phyloP scores from a whole-genome alignment of 305 asterid genomes.

The Coffea humblotiana region DNA sequence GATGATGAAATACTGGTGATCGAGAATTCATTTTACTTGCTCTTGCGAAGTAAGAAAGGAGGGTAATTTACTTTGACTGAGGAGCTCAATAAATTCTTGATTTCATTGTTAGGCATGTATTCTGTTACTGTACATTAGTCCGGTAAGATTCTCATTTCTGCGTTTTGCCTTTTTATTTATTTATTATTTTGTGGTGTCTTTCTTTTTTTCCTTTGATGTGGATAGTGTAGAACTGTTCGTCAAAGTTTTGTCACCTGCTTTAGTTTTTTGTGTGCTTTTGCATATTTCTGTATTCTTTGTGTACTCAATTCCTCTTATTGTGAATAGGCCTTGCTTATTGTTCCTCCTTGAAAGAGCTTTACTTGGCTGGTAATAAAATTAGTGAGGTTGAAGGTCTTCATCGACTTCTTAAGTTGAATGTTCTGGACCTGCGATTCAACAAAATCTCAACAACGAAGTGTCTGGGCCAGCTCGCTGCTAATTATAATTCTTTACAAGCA shows the following conservation, averaged over 20 bases:
- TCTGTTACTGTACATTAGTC: not conserved
- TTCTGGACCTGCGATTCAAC: slow-evolving; percentile 88
- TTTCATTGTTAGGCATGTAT: not conserved
- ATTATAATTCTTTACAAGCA: slow-evolving; percentile 80
- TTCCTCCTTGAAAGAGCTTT: slow-evolving; percentile 82
- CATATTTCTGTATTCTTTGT: not conserved
- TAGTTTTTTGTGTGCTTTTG: not conserved
- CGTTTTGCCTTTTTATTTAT: too few species aligned
- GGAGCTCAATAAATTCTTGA: not conserved
- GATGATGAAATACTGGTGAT: not conserved
- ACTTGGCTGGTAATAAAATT: slow-evolving; percentile 94
- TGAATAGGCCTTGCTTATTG: slow-evolving; percentile 80
- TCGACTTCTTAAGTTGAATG: slow-evolving; percentile 81
- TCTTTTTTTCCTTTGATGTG: not conserved
- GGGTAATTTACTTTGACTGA: not conserved
- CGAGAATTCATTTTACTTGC: not conserved
- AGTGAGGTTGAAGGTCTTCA: slow-evolving; percentile 98
- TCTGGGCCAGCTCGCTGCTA: slow-evolving; percentile 94
- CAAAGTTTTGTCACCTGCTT: not conserved
- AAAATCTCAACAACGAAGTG: slow-evolving; percentile 87
- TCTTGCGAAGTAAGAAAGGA: too few species aligned
- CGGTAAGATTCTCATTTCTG: not conserved
- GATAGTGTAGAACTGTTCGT: not conserved
- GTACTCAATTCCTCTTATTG: slow-evolving; percentile 15
- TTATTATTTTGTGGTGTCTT: not conserved